Conservation (phyloP, 805 yeast genomes). For the Candida methanosorbosa region DNA sequence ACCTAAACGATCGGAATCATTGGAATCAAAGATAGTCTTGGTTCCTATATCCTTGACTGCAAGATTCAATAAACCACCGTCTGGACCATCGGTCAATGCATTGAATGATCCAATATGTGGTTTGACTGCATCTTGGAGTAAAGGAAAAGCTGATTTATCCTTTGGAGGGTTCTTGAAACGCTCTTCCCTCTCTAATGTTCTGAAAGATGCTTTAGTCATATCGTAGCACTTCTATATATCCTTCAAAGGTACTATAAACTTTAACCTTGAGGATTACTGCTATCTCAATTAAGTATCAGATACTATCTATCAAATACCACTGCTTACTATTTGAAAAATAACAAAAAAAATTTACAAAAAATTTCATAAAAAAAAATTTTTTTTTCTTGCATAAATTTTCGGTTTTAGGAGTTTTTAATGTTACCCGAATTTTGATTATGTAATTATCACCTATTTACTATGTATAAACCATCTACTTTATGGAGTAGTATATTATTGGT, state of each 20-base stretch:
- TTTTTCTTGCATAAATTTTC: neutral
- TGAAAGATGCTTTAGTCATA: conserved; percentile 48
- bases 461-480: no score
- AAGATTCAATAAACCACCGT: conserved; percentile 74
- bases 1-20: conserved; percentile 62
- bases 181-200: conserved; percentile 81
- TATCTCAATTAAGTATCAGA: no score
- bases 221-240: no score
- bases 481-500: no score
- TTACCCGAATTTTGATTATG: no score
- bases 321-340: no score
- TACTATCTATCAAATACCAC: no score
- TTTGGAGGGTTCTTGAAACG: conserved; percentile 85
- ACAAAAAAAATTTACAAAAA: no score
- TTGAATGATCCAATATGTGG: conserved; percentile 97
- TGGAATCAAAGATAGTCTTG: conserved; percentile 77
- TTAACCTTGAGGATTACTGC: no score
- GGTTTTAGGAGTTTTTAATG: no score
- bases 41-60: conserved; percentile 87
- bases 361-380: conserved; percentile 1
- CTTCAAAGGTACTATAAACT: no score
- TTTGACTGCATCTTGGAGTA: conserved; percentile 79
- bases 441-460: no score
- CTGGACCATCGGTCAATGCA: conserved; percentile 85
- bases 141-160: conserved; percentile 74